A percentile compares a stretch with the other conserved stretches of the same genome.
Evolutionary conservation across 176 grass and related monocot species (phyloP).

Genomic region (Carex cristatella): DNA sequence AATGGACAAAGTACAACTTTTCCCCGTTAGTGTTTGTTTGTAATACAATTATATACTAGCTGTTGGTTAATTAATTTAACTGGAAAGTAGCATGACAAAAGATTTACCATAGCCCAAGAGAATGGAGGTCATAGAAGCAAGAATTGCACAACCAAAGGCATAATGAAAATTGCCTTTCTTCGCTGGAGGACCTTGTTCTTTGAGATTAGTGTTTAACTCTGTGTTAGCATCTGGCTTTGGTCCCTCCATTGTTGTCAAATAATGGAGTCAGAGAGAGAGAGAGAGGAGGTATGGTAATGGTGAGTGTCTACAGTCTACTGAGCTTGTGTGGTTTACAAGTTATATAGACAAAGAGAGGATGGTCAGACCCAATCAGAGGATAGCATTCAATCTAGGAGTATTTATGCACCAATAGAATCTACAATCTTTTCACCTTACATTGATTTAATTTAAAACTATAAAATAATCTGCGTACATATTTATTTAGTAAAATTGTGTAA

Average conservation of each 20-base stretch:
- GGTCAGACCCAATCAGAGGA: constrained; percentile 5
- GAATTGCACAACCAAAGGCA: constrained; percentile 63
- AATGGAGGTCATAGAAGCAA: constrained; percentile 93
- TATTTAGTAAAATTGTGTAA: background rate
- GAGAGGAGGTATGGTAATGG: constrained; percentile 5
- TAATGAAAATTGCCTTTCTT: constrained; percentile 41
- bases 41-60: background rate
- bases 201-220: constrained; percentile 18
- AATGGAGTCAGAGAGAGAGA: constrained; percentile 12
- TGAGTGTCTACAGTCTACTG: background rate
- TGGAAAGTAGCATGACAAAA: background rate
- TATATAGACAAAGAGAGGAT: constrained; percentile 9
- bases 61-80: background rate
- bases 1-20: background rate
- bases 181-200: constrained; percentile 19
- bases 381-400: background rate
- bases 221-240: constrained; percentile 2
- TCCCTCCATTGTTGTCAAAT: constrained; percentile 10
- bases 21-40: background rate
- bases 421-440: background rate
- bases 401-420: background rate
- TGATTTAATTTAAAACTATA: background rate
- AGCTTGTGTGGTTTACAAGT: constrained; percentile 8
- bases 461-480: background rate
- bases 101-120: constrained; percentile 56